Conservation (phyloP, 2,329 filamentous ascomycete species). For the Huntiella omanensis region DNA sequence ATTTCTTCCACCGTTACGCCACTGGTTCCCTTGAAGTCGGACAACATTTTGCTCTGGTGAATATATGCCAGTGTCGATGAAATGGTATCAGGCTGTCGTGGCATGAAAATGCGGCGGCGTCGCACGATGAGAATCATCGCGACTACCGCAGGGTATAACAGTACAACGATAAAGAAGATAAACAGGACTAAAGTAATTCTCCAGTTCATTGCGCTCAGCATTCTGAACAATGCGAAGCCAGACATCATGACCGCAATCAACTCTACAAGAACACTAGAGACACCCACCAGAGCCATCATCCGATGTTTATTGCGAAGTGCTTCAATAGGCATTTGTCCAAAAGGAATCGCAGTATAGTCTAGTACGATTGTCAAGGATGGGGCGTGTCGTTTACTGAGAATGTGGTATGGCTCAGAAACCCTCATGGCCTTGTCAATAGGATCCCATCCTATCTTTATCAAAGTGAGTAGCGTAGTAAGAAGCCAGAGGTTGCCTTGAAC, state of each 20-base stretch:
- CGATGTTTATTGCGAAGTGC: slow-evolving; percentile 45
- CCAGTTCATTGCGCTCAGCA: slow-evolving; percentile 26
- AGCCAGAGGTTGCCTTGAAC: slow-evolving; percentile 25
- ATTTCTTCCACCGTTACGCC: slow-evolving; percentile 42
- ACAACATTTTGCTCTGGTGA: slow-evolving; percentile 64
- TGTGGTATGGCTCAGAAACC: slow-evolving; percentile 58
- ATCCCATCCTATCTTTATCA: slow-evolving; percentile 50
- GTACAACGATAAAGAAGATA: slow-evolving; percentile 39
- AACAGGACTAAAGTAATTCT: slow-evolving; percentile 16
- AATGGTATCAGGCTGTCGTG: slow-evolving; percentile 62
- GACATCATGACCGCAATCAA: slow-evolving; percentile 51
- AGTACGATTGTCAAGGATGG: slow-evolving; percentile 46
- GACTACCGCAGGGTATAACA: slow-evolving; percentile 43
- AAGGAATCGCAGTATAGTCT: slow-evolving; percentile 56
- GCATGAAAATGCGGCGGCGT: slow-evolving; percentile 51
- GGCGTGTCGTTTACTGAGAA: slow-evolving; percentile 46
- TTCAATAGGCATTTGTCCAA: slow-evolving; percentile 42
- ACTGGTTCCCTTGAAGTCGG: slow-evolving; percentile 53
- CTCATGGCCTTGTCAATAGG: slow-evolving; percentile 50
- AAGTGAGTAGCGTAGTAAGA: slow-evolving; percentile 44
- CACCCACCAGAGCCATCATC: slow-evolving; percentile 48
- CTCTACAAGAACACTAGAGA: slow-evolving; percentile 55
- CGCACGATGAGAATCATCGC: slow-evolving; percentile 40
- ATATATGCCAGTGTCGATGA: slow-evolving; percentile 59
- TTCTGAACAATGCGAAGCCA: slow-evolving; percentile 45